Conservation (phyloP, 495 filamentous ascomycete genomes). For the Penicillium bovifimosum region DNA sequence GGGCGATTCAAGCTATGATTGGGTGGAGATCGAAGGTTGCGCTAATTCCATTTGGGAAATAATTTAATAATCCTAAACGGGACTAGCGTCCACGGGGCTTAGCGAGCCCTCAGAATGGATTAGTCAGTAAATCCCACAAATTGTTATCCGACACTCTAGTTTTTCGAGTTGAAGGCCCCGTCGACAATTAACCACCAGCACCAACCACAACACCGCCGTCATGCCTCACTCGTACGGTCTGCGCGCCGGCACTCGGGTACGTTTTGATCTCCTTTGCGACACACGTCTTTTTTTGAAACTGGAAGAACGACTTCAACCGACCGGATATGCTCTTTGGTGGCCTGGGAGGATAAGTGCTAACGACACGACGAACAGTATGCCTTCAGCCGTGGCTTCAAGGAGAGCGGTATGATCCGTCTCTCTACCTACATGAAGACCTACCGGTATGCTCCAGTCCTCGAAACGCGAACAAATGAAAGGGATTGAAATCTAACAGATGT, state of each 20-base stretch:
- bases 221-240: slow-evolving; percentile 99
- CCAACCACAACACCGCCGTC: slow-evolving; percentile 47
- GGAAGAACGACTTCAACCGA: not conserved
- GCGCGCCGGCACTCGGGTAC: slow-evolving; percentile 82
- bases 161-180: slow-evolving; percentile 20
- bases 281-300: slow-evolving; percentile 3
- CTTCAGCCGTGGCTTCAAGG: slow-evolving; percentile 88
- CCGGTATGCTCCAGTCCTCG: slow-evolving; percentile 52
- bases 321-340: slow-evolving; percentile 4
- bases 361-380: slow-evolving; percentile 57
- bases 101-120: not conserved
- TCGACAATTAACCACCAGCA: slow-evolving; percentile 43
- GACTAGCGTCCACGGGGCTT: not conserved
- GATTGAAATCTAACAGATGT: slow-evolving; percentile 26
- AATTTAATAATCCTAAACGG: not conserved
- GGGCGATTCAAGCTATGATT: not conserved
- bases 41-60: not conserved
- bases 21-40: not conserved
- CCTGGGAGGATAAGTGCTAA: slow-evolving; percentile 26
- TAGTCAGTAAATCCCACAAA: slow-evolving; percentile 4
- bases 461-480: slow-evolving; percentile 17
- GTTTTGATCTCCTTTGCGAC: slow-evolving; percentile 23
- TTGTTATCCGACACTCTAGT: slow-evolving; percentile 8
- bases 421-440: slow-evolving; percentile 90
- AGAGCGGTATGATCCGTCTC: slow-evolving; percentile 84